Conservation (phyloP, 306 rosid genomes). For the Lathyrus aphaca region DNA sequence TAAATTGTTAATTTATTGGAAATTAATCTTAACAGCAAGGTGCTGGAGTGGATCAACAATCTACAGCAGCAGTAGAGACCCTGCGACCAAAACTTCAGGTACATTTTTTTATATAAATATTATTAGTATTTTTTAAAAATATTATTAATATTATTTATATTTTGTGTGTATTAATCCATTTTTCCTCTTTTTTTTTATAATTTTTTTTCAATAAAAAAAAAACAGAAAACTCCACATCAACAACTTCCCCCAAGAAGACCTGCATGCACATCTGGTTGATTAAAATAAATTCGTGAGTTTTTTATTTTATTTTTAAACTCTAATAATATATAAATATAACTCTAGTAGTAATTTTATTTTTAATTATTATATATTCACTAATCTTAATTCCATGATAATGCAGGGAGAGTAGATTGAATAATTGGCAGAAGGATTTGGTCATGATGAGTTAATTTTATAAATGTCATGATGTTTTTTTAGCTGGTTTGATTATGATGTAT, state of each 20-base stretch:
- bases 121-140: not conserved
- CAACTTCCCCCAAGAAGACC: constrained; percentile 94
- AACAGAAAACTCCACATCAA: constrained; percentile 88
- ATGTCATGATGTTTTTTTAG: not conserved
- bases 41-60: constrained; percentile 68
- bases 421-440: constrained; percentile 32
- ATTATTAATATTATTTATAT: not conserved
- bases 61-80: constrained; percentile 75
- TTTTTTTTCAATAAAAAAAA: not conserved
- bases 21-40: constrained; percentile 67
- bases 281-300: constrained; percentile 54
- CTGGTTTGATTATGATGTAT: constrained; percentile 34
- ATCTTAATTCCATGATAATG: constrained; percentile 16
- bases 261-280: constrained; percentile 69
- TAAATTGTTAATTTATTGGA: not conserved
- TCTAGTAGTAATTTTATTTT: not conserved
- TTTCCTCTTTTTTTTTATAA: too few species aligned
- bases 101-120: not conserved
- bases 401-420: constrained; percentile 48
- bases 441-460: constrained; percentile 34
- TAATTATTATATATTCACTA: not conserved
- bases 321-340: not conserved
- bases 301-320: not conserved
- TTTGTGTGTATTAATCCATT: not conserved
- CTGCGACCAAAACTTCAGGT: constrained; percentile 85